Conservation (phyloP, 2,329 filamentous ascomycete species). For the Orbilia quercus region DNA sequence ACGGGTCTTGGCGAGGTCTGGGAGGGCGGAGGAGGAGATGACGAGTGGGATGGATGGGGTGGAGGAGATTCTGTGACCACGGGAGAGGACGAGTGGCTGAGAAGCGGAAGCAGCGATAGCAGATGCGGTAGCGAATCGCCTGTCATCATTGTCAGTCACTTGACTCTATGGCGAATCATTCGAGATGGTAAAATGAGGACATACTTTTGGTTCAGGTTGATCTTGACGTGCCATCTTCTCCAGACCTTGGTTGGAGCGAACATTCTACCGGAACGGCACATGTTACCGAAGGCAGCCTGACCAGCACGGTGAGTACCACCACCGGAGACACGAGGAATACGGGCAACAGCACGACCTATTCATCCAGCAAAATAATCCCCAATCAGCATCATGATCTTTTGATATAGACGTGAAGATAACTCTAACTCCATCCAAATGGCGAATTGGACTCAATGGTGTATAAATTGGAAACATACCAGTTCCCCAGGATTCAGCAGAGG, state of each 20-base stretch:
- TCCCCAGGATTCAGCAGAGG: slow-evolving; percentile 99
- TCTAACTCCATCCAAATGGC: slow-evolving; percentile 38
- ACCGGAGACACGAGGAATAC: slow-evolving; percentile 99
- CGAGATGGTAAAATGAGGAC: slow-evolving; percentile 40
- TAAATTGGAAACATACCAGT: slow-evolving; percentile 77
- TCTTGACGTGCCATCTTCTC: slow-evolving; percentile 99
- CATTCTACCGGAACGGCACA: slow-evolving; percentile 99
- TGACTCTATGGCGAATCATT: slow-evolving; percentile 12
- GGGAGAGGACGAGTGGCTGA: slow-evolving; percentile 92
- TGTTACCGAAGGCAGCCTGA: slow-evolving; percentile 99
- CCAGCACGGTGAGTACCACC: slow-evolving; percentile 99
- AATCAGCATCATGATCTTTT: slow-evolving; percentile 42
- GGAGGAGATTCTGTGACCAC: slow-evolving; percentile 92
- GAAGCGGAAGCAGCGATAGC: slow-evolving; percentile 96
- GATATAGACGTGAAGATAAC: slow-evolving; percentile 24
- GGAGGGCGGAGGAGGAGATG: slow-evolving; percentile 89
- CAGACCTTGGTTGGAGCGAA: slow-evolving; percentile 99
- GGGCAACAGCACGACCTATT: slow-evolving; percentile 95
- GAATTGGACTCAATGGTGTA: slow-evolving; percentile 43
- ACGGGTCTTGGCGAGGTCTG: slow-evolving; percentile 85
- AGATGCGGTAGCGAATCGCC: slow-evolving; percentile 97
- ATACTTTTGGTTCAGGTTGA: slow-evolving; percentile 98
- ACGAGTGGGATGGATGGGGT: slow-evolving; percentile 98
- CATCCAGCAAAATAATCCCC: slow-evolving; percentile 39
- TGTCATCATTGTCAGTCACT: slow-evolving; percentile 62